Percentiles rank a stretch among this genome's conserved stretches.
Evolutionary conservation across 768 basidiomycete species (phyloP).

Genomic region (Mycena maculata): DNA sequence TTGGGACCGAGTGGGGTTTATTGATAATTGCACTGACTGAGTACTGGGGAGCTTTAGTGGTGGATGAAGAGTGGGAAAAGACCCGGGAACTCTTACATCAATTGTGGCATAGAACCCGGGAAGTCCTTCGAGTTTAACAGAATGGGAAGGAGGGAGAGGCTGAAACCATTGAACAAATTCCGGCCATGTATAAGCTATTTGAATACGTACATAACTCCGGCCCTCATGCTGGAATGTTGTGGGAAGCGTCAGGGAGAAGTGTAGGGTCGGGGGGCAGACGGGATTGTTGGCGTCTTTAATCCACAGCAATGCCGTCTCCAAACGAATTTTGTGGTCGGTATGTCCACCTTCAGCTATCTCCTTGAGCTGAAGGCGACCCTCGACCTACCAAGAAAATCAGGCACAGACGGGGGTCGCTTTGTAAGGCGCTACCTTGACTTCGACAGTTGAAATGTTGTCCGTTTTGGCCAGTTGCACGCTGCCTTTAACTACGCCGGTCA

Average conservation of each 20-base stretch:
- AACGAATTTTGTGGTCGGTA: conserved; percentile 61
- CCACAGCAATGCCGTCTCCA: conserved; percentile 69
- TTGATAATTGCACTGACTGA: conserved; percentile 63
- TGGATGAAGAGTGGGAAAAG: neutral
- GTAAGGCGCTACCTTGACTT: conserved; percentile 64
- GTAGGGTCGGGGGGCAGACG: conserved; percentile 63
- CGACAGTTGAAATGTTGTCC: conserved; percentile 68
- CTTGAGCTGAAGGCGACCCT: conserved; percentile 67
- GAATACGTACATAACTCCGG: conserved; percentile 66
- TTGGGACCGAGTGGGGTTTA: conserved; percentile 58
- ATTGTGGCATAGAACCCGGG: conserved; percentile 79
- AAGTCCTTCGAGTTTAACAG: conserved; percentile 74
- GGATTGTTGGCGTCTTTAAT: conserved; percentile 54
- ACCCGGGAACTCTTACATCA: conserved; percentile 49
- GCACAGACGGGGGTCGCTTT: neutral
- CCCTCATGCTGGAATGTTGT: conserved; percentile 66
- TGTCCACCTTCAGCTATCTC: conserved; percentile 79
- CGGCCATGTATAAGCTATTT: neutral
- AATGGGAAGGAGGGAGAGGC: conserved; percentile 78
- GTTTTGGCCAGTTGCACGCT: conserved; percentile 64
- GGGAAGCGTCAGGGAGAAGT: conserved; percentile 70
- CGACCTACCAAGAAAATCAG: conserved; percentile 58
- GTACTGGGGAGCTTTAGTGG: conserved; percentile 55
- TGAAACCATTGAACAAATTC: conserved; percentile 40
- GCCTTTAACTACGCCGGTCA: conserved; percentile 64